Conservation (phyloP, 257 asterid species). For the Solanum arcanum region DNA sequence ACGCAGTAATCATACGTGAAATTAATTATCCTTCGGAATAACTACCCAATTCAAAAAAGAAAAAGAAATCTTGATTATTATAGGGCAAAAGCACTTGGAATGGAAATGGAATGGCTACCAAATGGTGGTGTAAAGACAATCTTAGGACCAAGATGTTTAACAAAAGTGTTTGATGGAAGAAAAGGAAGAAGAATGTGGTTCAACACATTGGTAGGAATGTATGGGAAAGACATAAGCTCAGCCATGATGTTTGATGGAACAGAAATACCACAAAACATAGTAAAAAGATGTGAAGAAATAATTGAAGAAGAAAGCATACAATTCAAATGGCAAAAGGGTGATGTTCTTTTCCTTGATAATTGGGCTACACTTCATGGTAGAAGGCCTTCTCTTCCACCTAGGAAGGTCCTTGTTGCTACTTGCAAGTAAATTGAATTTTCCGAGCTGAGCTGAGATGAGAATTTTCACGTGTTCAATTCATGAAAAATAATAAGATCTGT, state of each 20-base stretch:
- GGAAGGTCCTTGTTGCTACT: conserved; percentile 69
- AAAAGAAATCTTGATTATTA: not conserved
- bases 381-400: conserved; percentile 72
- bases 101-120: conserved; percentile 78
- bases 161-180: conserved; percentile 63
- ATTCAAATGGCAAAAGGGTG: conserved; percentile 82
- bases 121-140: conserved; percentile 49
- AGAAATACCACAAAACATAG: conserved; percentile 40
- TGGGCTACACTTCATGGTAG: conserved; percentile 67
- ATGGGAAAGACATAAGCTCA: conserved; percentile 79
- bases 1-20: not conserved
- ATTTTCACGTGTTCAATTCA: not conserved
- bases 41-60: not conserved
- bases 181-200: conserved; percentile 80
- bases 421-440: conserved; percentile 27
- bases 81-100: conserved; percentile 61
- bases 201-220: conserved; percentile 78
- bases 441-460: not conserved
- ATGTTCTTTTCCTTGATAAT: conserved; percentile 64
- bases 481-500: not conserved
- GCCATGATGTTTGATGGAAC: conserved; percentile 70
- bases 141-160: conserved; percentile 53
- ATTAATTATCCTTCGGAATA: not conserved
- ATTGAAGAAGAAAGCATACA: conserved; percentile 90
- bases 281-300: conserved; percentile 65